A percentile compares a stretch with the other conserved stretches of the same genome.
phyloP scores from a whole-genome alignment of 2,329 filamentous ascomycete genomes.

The Cladophialophora psammophila region DNA sequence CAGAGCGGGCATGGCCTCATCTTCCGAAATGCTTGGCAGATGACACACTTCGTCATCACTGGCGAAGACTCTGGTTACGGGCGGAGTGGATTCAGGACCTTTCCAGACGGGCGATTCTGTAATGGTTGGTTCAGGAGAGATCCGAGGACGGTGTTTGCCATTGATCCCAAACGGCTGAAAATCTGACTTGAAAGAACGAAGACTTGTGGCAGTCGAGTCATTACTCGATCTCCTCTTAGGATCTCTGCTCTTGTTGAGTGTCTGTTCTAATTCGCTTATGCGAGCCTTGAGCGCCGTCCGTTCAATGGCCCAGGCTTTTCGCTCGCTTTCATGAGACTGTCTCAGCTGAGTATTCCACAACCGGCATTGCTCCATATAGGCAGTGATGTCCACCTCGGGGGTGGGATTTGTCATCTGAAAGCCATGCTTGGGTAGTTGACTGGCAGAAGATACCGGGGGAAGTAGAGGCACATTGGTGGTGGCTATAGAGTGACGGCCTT shows the following conservation, averaged over 20 bases:
- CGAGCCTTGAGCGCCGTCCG: constrained; percentile 50
- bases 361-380: constrained; percentile 53
- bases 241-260: constrained; percentile 41
- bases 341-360: constrained; percentile 52
- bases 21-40: constrained; percentile 44
- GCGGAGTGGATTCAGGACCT: constrained; percentile 49
- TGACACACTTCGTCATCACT: constrained; percentile 43
- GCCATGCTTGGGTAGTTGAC: constrained; percentile 36
- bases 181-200: constrained; percentile 37
- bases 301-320: constrained; percentile 55
- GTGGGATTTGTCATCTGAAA: constrained; percentile 37
- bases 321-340: constrained; percentile 51
- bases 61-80: constrained; percentile 54
- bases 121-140: constrained; percentile 28
- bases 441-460: constrained; percentile 41
- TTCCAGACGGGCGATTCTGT: constrained; percentile 51
- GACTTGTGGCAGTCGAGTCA: constrained; percentile 34
- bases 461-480: constrained; percentile 45
- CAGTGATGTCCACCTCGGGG: constrained; percentile 42
- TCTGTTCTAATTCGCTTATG: constrained; percentile 52
- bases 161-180: constrained; percentile 21
- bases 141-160: constrained; percentile 21
- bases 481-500: constrained; percentile 51
- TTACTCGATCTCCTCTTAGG: constrained; percentile 40
- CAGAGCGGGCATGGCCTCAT: constrained; percentile 48